Base-by-base conservation (phyloP, 371 early-diverging fungal genomes). In the Lichtheimia ornata region DNA sequence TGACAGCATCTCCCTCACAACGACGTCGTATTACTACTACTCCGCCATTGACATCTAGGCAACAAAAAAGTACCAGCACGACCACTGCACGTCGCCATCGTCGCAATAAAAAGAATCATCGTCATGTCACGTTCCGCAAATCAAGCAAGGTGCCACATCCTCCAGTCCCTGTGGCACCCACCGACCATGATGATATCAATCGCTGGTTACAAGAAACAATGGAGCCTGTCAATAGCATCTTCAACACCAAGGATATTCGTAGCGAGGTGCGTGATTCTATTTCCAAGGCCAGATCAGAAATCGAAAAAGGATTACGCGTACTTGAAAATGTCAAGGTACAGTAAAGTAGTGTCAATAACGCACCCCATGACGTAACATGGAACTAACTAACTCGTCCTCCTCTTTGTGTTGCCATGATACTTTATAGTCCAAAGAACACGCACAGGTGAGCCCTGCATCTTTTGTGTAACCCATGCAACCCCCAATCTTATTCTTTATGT, bases 211-310 rank as follows among this genome's bases (percentile, higher is more conserved):
- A 63, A 41, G 60, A 65, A 28, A 65, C 65, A 6, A 52, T 65
- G 14, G 54, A 50, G 4, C 55, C 64, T 12, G 30, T 59, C 24
- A 59, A 50, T 20, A 40, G 40, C 22, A 35, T 30, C 14, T 72
- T 62, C 58, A 25, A 57, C 14, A 24, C 64, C 47, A 64, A 72
- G 41, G 67, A 69, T 50, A 44, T 59, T 9, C 53, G 64, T 56
- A 42, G 69, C 56, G 74, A 73, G 54, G 82, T 78, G 9, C 79
- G 72, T 20, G 76, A 78, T 28, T 74, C 77, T 1, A 63, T 84
- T 18, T 77, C 74, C 53, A 81, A 82, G 58, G 84, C 84, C 24
- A 79, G 79, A 52, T 76, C 74, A 41, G 84, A 85, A 56, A 84
- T 85, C 11, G 81, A 79, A 44, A 77, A 80, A 18, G 83, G 73